phyloP scores from a whole-genome alignment of 2,329 filamentous ascomycete species.

The Verticillium isaacii region DNA sequence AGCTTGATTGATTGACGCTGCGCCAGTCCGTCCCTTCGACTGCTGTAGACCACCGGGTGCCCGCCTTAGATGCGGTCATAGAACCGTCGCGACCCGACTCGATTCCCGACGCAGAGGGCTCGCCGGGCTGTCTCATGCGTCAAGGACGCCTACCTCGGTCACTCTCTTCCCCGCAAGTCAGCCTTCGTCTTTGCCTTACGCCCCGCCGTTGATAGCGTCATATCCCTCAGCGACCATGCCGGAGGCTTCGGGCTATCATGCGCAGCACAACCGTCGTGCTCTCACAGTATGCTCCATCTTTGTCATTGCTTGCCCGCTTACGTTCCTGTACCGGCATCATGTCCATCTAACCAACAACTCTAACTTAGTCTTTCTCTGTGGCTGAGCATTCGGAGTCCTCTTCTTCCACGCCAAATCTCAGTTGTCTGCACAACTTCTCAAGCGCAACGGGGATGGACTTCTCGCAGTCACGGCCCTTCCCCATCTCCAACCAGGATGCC shows the following conservation, averaged over 20 bases:
- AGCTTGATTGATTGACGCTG: neutral
- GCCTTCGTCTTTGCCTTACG: neutral
- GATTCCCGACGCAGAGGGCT: neutral
- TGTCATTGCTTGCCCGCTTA: neutral
- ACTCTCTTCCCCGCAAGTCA: neutral
- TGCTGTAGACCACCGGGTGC: neutral
- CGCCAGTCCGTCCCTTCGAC: neutral
- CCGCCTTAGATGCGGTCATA: neutral
- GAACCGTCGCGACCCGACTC: neutral
- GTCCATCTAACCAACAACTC: neutral
- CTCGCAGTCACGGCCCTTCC: conserved; percentile 1
- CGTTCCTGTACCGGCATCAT: neutral
- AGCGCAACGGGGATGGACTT: conserved; percentile 5
- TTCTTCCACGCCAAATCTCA: neutral
- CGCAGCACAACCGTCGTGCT: neutral
- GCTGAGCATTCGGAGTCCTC: neutral
- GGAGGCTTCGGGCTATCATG: neutral
- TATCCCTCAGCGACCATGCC: neutral
- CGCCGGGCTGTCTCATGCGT: neutral
- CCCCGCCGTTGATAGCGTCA: neutral
- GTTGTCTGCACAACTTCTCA: neutral
- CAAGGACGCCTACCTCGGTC: neutral
- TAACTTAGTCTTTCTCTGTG: neutral
- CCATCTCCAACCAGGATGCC: neutral
- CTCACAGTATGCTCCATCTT: neutral